phyloP scores from a whole-genome alignment of 139 green algal species.

The Pycnococcus provasolii region DNA sequence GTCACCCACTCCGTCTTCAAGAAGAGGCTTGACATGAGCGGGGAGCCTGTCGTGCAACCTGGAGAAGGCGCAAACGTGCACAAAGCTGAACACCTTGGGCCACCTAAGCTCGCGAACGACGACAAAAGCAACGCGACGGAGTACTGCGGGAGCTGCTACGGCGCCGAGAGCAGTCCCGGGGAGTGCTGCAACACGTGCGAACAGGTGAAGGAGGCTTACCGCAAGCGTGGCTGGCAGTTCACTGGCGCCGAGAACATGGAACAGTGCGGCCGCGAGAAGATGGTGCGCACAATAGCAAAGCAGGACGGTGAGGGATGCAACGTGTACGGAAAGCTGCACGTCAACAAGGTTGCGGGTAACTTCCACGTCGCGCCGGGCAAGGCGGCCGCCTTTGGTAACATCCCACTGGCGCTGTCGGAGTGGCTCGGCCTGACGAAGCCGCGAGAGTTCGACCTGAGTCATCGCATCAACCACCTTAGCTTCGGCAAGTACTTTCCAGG shows the following conservation, averaged over 20 bases:
- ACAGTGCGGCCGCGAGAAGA: slow-evolving; percentile 66
- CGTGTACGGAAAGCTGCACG: slow-evolving; percentile 74
- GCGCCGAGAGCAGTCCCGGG: slow-evolving; percentile 53
- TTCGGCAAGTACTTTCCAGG: slow-evolving; percentile 57
- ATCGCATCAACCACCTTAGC: slow-evolving; percentile 66
- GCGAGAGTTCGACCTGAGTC: slow-evolving; percentile 48
- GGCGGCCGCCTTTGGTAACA: slow-evolving; percentile 28
- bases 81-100: not conserved
- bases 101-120: slow-evolving; percentile 4
- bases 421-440: not conserved
- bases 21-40: slow-evolving; percentile 28
- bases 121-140: slow-evolving; percentile 14
- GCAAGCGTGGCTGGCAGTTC: slow-evolving; percentile 33
- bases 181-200: slow-evolving; percentile 92
- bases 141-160: slow-evolving; percentile 84
- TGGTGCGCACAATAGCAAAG: slow-evolving; percentile 51
- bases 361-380: slow-evolving; percentile 90
- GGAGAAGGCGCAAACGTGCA: slow-evolving; percentile 11
- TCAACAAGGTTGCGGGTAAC: slow-evolving; percentile 80
- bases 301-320: slow-evolving; percentile 87
- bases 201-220: slow-evolving; percentile 59
- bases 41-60: slow-evolving; percentile 41
- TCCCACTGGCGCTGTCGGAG: not conserved
- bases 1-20: slow-evolving; percentile 54
- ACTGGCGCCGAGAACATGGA: slow-evolving; percentile 27